Percentiles rank a stretch among this genome's conserved stretches.
Evolutionary conservation across 73 alveolate genomes (phyloP).

Genomic region (Symbiodinium natans): DNA sequence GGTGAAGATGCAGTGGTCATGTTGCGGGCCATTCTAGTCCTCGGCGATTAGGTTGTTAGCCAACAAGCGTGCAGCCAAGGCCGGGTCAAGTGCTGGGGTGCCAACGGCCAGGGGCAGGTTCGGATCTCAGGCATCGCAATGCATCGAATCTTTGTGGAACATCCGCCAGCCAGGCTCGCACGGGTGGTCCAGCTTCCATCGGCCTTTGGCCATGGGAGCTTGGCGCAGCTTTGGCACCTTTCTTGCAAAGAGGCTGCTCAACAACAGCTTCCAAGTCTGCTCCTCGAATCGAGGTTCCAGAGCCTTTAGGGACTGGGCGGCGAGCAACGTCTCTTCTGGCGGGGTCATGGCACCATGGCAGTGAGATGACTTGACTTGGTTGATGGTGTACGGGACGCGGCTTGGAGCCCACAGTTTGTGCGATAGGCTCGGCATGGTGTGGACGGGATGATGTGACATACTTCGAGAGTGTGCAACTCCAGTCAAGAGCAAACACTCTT

Average conservation of each 20-base stretch:
- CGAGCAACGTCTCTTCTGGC: constrained; percentile 7
- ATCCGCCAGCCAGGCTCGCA: not conserved
- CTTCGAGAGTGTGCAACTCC: no score
- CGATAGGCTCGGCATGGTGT: no score
- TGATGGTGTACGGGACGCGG: no score
- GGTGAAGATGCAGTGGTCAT: no score
- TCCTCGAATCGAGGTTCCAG: not conserved
- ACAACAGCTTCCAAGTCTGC: not conserved
- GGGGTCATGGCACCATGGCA: constrained; percentile 35
- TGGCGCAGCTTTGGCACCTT: constrained; percentile 35
- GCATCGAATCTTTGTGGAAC: not conserved
- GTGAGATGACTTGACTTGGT: not conserved
- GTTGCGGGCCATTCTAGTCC: no score
- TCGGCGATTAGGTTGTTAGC: no score
- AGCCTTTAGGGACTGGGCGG: not conserved
- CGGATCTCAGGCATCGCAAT: not conserved
- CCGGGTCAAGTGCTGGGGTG: constrained; percentile 71
- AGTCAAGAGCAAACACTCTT: no score
- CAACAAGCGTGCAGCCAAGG: constrained; percentile 30
- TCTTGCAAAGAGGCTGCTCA: no score
- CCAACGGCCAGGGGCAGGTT: constrained; percentile 65
- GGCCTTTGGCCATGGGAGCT: constrained; percentile 57
- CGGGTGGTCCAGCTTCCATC: constrained; percentile 28
- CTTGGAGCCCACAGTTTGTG: no score
- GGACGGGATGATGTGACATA: no score